Evolutionary conservation across 257 asterid genomes (phyloP).

Genomic region (Oldenlandia corymbosa): DNA sequence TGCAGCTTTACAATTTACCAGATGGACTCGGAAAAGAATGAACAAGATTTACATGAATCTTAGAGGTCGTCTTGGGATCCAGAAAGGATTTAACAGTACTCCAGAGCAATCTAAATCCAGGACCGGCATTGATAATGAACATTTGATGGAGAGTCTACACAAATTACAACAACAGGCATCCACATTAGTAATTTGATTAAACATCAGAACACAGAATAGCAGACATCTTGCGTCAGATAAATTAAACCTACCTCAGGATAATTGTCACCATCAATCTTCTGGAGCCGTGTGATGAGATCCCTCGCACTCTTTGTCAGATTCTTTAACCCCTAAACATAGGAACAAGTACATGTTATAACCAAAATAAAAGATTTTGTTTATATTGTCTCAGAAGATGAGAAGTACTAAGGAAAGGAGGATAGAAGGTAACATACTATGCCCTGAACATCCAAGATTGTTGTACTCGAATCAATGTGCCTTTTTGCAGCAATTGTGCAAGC

Average conservation of each 20-base stretch:
- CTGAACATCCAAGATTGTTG: conserved; percentile 96
- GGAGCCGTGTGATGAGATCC: conserved; percentile 80
- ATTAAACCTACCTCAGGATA: conserved; percentile 73
- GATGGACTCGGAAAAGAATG: conserved; percentile 3
- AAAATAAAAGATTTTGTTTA: neutral
- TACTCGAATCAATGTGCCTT: conserved; percentile 90
- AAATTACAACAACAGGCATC: conserved; percentile 23
- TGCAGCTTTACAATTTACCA: neutral
- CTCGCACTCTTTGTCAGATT: conserved; percentile 81
- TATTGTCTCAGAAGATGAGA: neutral
- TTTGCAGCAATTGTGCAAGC: conserved; percentile 96
- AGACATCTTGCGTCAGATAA: conserved; percentile 10
- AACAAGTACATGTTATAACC: neutral
- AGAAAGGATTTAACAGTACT: conserved; percentile 74
- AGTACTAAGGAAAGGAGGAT: neutral
- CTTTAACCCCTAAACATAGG: conserved; percentile 60
- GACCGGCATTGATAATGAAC: conserved; percentile 97
- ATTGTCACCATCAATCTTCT: conserved; percentile 90
- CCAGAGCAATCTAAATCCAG: conserved; percentile 88
- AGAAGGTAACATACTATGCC: conserved; percentile 72
- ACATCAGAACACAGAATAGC: conserved; percentile 8
- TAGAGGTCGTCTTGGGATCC: conserved; percentile 92
- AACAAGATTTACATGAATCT: conserved; percentile 65
- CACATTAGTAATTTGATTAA: conserved; percentile 10
- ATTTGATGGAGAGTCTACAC: conserved; percentile 91